Conservation (phyloP, 2,329 filamentous ascomycete species). For the Teratosphaeria epicoccoides region DNA sequence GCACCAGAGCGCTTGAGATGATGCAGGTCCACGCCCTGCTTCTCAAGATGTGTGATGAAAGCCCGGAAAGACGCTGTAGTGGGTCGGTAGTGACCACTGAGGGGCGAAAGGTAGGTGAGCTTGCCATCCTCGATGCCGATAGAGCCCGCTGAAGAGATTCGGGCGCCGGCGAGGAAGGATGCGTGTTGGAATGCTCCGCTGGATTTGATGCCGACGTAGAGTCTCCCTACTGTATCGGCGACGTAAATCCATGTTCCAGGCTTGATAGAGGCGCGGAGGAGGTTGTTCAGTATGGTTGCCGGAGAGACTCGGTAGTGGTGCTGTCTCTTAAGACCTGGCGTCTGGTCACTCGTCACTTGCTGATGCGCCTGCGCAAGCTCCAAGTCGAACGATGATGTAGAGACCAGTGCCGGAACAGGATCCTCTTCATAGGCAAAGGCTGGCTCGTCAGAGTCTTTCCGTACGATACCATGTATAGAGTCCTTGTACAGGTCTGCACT, state of each 20-base stretch:
- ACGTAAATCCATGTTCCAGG: slow-evolving; percentile 93
- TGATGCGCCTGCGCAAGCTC: slow-evolving; percentile 2
- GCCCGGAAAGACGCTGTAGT: slow-evolving; percentile 70
- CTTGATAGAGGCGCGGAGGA: slow-evolving; percentile 64
- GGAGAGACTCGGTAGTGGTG: slow-evolving; percentile 58
- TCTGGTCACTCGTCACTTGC: slow-evolving; percentile 36
- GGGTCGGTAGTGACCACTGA: slow-evolving; percentile 70
- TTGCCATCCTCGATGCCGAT: slow-evolving; percentile 74
- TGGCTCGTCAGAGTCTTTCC: slow-evolving; percentile 30
- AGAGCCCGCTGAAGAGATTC: slow-evolving; percentile 71
- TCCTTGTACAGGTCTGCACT: slow-evolving; percentile 62
- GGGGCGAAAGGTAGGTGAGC: slow-evolving; percentile 57
- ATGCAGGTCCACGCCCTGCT: slow-evolving; percentile 64
- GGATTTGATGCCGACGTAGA: slow-evolving; percentile 84
- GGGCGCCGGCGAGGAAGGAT: slow-evolving; percentile 74
- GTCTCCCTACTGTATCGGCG: slow-evolving; percentile 67
- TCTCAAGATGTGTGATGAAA: slow-evolving; percentile 62
- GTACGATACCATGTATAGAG: slow-evolving; percentile 53
- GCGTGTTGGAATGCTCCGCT: slow-evolving; percentile 81
- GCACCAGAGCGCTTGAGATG: slow-evolving; percentile 67
- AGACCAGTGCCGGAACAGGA: too few species aligned
- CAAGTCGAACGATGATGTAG: not conserved
- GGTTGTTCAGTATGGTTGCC: slow-evolving; percentile 63
- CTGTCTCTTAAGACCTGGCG: slow-evolving; percentile 28
- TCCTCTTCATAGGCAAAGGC: slow-evolving; percentile 19